Evolutionary conservation across 805 yeast genomes (phyloP).

Genomic region (Kuraishia capsulata): DNA sequence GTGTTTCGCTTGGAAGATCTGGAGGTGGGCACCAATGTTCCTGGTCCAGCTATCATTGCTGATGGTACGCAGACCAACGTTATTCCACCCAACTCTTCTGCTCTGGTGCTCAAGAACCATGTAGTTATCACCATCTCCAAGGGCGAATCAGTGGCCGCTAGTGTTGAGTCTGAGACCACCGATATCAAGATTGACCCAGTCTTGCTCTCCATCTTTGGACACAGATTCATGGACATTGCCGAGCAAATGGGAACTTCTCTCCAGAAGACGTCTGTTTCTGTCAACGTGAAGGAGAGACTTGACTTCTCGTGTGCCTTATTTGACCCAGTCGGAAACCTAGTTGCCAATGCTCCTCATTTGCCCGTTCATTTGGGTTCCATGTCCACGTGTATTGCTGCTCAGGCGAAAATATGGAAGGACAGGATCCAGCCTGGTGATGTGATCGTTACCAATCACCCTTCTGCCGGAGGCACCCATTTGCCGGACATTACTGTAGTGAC

Average conservation of each 20-base stretch:
- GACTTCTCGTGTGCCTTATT: constrained; percentile 84
- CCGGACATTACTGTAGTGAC: constrained; percentile 91
- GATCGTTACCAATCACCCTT: constrained; percentile 71
- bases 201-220: constrained; percentile 67
- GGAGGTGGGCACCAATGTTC: constrained; percentile 38
- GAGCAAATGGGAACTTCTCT: constrained; percentile 82
- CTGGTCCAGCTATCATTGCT: constrained; percentile 71
- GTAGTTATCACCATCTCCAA: constrained; percentile 33
- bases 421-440: constrained; percentile 67
- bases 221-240: constrained; percentile 84
- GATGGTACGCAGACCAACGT: constrained; percentile 79
- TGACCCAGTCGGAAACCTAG: constrained; percentile 66
- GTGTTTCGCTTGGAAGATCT: constrained; percentile 49
- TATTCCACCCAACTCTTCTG: constrained; percentile 52
- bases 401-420: constrained; percentile 56
- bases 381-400: constrained; percentile 70
- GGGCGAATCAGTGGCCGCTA: constrained; percentile 7
- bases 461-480: constrained; percentile 77
- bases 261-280: constrained; percentile 72
- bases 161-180: constrained; percentile 6
- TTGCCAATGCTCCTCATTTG: constrained; percentile 83
- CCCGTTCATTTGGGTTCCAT: constrained; percentile 85
- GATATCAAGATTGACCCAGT: constrained; percentile 48
- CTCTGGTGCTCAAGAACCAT: constrained; percentile 51
- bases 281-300: constrained; percentile 75